phyloP scores from a whole-genome alignment of 352 stramenopile species.

The Thalassiosira exigua region DNA sequence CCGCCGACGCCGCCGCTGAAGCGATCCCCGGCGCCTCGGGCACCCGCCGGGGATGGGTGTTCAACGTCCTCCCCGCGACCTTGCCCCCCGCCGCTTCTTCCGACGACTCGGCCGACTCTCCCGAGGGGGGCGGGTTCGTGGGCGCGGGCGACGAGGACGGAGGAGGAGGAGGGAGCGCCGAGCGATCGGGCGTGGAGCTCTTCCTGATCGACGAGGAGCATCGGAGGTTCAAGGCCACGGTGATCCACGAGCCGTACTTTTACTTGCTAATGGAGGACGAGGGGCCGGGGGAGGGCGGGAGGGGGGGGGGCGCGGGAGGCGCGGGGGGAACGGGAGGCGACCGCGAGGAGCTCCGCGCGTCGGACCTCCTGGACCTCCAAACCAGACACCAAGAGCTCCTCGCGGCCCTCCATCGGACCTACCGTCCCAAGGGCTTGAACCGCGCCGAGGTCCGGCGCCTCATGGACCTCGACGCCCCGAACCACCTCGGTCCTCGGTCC shows the following conservation, averaged over 20 bases:
- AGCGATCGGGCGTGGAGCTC: constrained; percentile 29
- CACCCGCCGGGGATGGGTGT: constrained; percentile 73
- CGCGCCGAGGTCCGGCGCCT: constrained; percentile 63
- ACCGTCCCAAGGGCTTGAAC: constrained; percentile 50
- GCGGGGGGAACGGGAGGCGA: constrained; percentile 88
- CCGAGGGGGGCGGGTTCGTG: constrained; percentile 1
- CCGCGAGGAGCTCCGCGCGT: constrained; percentile 73
- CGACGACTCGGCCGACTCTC: background rate
- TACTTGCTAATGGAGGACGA: constrained; percentile 89
- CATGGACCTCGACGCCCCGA: constrained; percentile 73
- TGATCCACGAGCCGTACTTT: constrained; percentile 97
- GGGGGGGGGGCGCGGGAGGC: constrained; percentile 81
- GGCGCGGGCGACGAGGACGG: constrained; percentile 20
- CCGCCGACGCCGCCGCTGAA: background rate
- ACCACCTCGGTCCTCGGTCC: constrained; percentile 67
- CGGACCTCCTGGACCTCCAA: constrained; percentile 89
- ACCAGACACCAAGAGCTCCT: constrained; percentile 86
- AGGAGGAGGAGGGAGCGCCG: constrained; percentile 2
- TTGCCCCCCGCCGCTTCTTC: constrained; percentile 21
- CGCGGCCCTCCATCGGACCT: constrained; percentile 65
- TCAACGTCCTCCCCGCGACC: constrained; percentile 78
- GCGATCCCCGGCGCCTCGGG: constrained; percentile 1
- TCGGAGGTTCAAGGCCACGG: constrained; percentile 91
- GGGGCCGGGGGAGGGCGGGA: too few relatives aligned
- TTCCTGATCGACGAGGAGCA: constrained; percentile 58